Evolutionary conservation across 2,329 filamentous ascomycete genomes (phyloP), one percentile per base, ranked within the genome.

Genomic region (Arthrobotrys entomopaga): DNA sequence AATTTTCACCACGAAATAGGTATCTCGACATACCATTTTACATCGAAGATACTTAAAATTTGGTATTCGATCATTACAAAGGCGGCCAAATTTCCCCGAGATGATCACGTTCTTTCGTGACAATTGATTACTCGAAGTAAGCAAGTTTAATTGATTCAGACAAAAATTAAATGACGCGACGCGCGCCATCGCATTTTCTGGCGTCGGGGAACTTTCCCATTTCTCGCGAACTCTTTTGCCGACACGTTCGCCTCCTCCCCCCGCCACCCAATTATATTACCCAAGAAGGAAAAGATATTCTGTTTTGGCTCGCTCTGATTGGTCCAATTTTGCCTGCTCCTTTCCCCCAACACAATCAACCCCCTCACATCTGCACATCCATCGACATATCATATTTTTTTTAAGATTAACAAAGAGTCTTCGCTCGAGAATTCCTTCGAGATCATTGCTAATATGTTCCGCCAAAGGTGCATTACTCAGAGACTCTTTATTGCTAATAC

Each of bases 101-200:
- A 54, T 61, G 26, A 59, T 74, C 70, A 74, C 70, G 70, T 74
- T 74, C 63, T 56, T 63, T 52, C 70, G 70, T 59, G 70, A 57
- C 38, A 22, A 43, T 20, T 5, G 24, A 20, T 42, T 10, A n/a
- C n/a, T n/a, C n/a, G n/a, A n/a, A n/a, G n/a, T n/a, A n/a, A n/a
- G n/a, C n/a, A n/a, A n/a, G n/a, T n/a, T n/a, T n/a, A 34, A 34
- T 6, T 34, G 29, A 34, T 34, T 34, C 29, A 34, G 26, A 3
- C 29, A 34, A 34, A 34, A n/a, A n/a, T n/a, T 46, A 6, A 52
- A 56, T 64, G 63, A 74, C 70, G 58, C 70, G 63, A 29, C 70
- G 70, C 69, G 61, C 69, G 69, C 70, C 70, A 67, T 67, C 63
- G 40, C 46, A 61, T 67, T 74, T 74, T n/a, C 29, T 10, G 10